Evolutionary conservation across 495 filamentous ascomycete species (phyloP).

Genomic region (Thozetella sp.): DNA sequence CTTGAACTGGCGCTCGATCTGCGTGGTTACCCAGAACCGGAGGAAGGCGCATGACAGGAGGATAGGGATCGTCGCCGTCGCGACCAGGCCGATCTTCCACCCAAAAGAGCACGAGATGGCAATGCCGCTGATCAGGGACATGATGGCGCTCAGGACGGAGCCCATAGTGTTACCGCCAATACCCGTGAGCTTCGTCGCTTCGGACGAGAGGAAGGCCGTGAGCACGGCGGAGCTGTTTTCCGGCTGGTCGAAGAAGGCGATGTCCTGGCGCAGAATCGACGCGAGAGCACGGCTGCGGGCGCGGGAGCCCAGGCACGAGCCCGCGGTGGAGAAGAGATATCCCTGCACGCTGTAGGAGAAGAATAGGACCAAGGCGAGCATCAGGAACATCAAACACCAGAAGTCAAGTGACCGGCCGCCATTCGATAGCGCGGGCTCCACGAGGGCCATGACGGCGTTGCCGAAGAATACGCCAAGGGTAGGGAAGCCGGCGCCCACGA

Average conservation of each 20-base stretch:
- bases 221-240: conserved; percentile 80
- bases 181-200: conserved; percentile 80
- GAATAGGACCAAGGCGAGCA: conserved; percentile 21
- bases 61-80: conserved; percentile 73
- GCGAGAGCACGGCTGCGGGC: conserved; percentile 75
- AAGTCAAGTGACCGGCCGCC: not conserved
- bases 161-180: conserved; percentile 84
- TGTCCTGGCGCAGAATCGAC: conserved; percentile 82
- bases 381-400: not conserved
- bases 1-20: conserved; percentile 73
- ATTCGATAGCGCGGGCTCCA: not conserved
- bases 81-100: conserved; percentile 91
- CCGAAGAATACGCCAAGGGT: not conserved
- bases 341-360: not conserved
- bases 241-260: conserved; percentile 74
- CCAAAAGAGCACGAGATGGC: conserved; percentile 67
- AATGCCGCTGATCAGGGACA: conserved; percentile 70
- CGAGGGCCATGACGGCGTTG: not conserved
- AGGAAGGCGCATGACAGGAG: conserved; percentile 80
- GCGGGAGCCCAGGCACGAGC: conserved; percentile 76
- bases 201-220: conserved; percentile 80
- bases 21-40: conserved; percentile 78
- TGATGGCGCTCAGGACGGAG: conserved; percentile 72
- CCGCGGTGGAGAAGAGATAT: conserved; percentile 56
- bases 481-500: not conserved